Percentiles rank a stretch among this genome's conserved stretches.
Conservation (phyloP, 169 alveolate species). For the Cryptosporidium tyzzeri region DNA sequence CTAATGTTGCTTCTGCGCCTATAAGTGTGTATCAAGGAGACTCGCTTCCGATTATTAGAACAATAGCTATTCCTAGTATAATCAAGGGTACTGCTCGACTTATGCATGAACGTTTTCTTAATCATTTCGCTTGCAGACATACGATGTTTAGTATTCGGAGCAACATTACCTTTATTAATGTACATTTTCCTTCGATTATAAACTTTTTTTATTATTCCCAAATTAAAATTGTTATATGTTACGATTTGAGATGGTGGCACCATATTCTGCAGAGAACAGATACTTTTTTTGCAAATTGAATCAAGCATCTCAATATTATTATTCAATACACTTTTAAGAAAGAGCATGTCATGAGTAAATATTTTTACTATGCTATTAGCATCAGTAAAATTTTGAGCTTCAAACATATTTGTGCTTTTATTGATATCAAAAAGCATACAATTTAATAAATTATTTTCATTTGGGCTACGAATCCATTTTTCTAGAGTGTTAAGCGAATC, state of each 20-base stretch:
- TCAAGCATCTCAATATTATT: slow-evolving; percentile 32
- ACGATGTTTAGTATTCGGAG: slow-evolving; percentile 56
- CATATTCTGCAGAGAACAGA: slow-evolving; percentile 1
- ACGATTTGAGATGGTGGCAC: neutral
- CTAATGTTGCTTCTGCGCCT: slow-evolving; percentile 5
- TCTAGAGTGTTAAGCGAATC: slow-evolving; percentile 23
- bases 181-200: slow-evolving; percentile 67
- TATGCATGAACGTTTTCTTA: slow-evolving; percentile 38
- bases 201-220: slow-evolving; percentile 11
- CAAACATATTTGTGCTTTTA: neutral
- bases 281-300: slow-evolving; percentile 30
- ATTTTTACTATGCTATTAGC: neutral
- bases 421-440: slow-evolving; percentile 1
- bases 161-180: slow-evolving; percentile 66
- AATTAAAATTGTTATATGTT: neutral
- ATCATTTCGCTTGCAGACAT: slow-evolving; percentile 64
- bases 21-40: slow-evolving; percentile 28
- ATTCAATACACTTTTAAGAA: slow-evolving; percentile 16
- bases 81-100: slow-evolving; percentile 24
- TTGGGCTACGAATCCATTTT: slow-evolving; percentile 7
- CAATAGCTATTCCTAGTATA: neutral
- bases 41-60: slow-evolving; percentile 10
- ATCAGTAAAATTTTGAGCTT: neutral
- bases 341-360: slow-evolving; percentile 11
- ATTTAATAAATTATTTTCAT: slow-evolving; percentile 2